These are phyloP conservation scores for Hordeum marinum DNA, from an alignment of 176 grass and related monocot species.

Conservation along the genomic window DNA sequence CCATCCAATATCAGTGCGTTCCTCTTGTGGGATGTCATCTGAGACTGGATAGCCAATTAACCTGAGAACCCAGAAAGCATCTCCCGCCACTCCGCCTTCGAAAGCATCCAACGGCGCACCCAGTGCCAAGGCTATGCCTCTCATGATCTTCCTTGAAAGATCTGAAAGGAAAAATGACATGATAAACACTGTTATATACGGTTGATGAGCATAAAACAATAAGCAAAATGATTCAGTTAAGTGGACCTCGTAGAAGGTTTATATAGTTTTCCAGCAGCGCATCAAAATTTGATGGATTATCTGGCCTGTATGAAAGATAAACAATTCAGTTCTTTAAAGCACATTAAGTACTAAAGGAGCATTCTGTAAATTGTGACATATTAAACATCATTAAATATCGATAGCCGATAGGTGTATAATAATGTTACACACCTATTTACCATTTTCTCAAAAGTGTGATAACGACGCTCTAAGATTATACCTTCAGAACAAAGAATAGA, in stretches of 20 bases:
- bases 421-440: not conserved
- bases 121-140: constrained; percentile 87
- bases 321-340: not conserved
- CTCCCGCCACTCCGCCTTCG: constrained; percentile 57
- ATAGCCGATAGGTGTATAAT: not conserved
- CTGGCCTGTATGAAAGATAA: not conserved
- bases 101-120: constrained; percentile 65
- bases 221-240: constrained; percentile 13
- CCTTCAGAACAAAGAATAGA: not conserved
- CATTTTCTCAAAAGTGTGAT: too few species aligned
- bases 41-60: constrained; percentile 81
- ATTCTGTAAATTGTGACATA: not conserved
- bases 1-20: constrained; percentile 69
- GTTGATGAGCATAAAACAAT: not conserved
- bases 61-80: constrained; percentile 81
- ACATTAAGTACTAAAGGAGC: not conserved
- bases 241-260: constrained; percentile 54
- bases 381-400: not conserved
- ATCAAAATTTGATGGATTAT: constrained; percentile 76
- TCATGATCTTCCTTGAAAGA: constrained; percentile 95
- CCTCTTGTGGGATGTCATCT: constrained; percentile 51
- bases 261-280: constrained; percentile 67
- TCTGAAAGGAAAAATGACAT: constrained; percentile 30
- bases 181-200: not conserved
- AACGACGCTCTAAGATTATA: not conserved